Conservation (phyloP, 1,139 yeast species). For the Tardiomyces depauwii region DNA sequence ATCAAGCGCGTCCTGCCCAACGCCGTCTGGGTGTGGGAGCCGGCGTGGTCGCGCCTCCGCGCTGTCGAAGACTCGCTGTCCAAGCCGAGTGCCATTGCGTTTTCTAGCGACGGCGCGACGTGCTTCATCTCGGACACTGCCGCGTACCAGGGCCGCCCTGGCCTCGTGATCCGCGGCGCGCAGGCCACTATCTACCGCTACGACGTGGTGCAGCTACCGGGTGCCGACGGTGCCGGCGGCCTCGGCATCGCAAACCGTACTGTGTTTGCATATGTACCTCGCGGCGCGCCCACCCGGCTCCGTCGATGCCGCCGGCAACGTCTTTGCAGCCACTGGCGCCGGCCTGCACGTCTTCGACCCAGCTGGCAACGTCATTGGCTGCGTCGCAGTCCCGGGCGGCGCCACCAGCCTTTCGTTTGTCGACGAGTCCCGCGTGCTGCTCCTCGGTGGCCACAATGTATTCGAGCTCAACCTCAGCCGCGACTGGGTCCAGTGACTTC, state of each 20-base stretch:
- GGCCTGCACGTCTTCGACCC: neutral
- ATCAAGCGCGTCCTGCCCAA: conserved; percentile 13
- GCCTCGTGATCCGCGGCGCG: neutral
- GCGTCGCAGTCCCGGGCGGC: neutral
- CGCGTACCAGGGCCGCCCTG: conserved; percentile 5
- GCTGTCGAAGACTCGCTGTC: conserved; percentile 18
- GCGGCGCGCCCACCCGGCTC: neutral
- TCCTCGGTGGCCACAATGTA: neutral
- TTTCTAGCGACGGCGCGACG: conserved; percentile 14
- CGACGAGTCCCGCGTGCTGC: neutral
- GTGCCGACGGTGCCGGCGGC: neutral
- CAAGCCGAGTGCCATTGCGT: conserved; percentile 20
- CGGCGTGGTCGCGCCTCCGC: conserved; percentile 12
- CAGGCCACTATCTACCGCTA: neutral
- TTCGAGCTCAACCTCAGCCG: neutral
- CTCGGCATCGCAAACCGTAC: neutral
- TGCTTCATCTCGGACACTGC: conserved; percentile 19
- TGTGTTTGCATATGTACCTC: neutral
- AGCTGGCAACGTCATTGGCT: neutral
- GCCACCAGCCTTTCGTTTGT: neutral
- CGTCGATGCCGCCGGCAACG: neutral
- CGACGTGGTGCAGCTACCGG: neutral
- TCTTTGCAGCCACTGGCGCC: neutral
- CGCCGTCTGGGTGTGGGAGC: conserved; percentile 19
- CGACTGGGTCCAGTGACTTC: neutral